Evolutionary conservation across 2,329 filamentous ascomycete species (phyloP).

Genomic region (Fusarium circinatum): DNA sequence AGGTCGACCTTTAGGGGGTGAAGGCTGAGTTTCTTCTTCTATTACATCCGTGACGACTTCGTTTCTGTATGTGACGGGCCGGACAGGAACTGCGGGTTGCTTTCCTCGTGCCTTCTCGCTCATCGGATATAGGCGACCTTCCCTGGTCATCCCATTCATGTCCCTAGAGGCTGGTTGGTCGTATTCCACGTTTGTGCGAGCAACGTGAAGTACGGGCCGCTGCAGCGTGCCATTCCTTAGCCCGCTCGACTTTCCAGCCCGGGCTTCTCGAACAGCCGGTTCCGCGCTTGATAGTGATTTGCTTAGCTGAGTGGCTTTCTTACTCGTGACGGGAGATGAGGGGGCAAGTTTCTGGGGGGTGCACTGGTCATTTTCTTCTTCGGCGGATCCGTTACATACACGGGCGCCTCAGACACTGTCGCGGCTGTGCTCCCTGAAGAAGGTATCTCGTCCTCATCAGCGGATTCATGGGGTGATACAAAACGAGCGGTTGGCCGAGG

Average conservation of each 20-base stretch:
- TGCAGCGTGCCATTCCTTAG: constrained; percentile 39
- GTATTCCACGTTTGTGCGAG: constrained; percentile 38
- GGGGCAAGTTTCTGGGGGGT: constrained; percentile 56
- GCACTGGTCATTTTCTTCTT: constrained; percentile 43
- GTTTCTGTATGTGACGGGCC: constrained; percentile 25
- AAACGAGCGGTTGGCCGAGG: constrained; percentile 71
- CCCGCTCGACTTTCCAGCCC: constrained; percentile 32
- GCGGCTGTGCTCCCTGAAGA: constrained; percentile 55
- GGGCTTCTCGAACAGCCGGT: constrained; percentile 46
- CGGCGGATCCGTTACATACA: constrained; percentile 41
- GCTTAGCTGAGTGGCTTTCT: constrained; percentile 58
- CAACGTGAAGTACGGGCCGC: constrained; percentile 43
- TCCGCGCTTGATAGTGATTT: constrained; percentile 49
- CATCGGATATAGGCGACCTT: constrained; percentile 25
- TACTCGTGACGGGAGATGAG: constrained; percentile 55
- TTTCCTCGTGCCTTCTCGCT: constrained; percentile 63
- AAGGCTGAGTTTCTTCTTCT: constrained; percentile 6
- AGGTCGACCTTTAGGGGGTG: constrained; percentile 15
- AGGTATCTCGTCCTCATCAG: constrained; percentile 54
- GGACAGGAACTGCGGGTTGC: constrained; percentile 49
- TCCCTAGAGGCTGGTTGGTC: neutral
- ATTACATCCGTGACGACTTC: constrained; percentile 8
- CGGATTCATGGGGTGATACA: constrained; percentile 63
- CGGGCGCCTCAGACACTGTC: constrained; percentile 46
- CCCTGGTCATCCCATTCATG: constrained; percentile 9